phyloP scores from a whole-genome alignment of 2,329 filamentous ascomycete species.

The Penicillium sp. region DNA sequence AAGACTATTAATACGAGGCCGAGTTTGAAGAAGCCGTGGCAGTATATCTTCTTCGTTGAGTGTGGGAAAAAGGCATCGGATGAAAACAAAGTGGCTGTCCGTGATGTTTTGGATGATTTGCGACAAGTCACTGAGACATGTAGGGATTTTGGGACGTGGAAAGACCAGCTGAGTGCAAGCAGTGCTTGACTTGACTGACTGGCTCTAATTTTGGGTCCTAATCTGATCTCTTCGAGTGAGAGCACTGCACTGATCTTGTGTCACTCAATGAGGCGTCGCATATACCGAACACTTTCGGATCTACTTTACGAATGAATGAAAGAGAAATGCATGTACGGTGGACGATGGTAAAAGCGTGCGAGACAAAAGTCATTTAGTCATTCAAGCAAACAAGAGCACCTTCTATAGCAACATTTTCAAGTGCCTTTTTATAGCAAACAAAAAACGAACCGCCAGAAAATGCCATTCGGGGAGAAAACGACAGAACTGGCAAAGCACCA shows the following conservation, averaged over 20 bases:
- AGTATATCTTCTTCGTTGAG: slow-evolving; percentile 94
- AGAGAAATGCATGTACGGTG: neutral
- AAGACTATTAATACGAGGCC: slow-evolving; percentile 88
- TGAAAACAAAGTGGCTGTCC: slow-evolving; percentile 29
- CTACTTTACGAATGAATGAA: slow-evolving; percentile 1
- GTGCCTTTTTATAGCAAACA: slow-evolving; percentile 12
- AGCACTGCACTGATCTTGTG: neutral
- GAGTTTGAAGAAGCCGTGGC: slow-evolving; percentile 69
- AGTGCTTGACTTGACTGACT: neutral
- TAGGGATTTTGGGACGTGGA: slow-evolving; percentile 43
- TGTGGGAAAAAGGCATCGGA: slow-evolving; percentile 58
- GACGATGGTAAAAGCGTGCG: neutral
- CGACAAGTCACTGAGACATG: slow-evolving; percentile 38
- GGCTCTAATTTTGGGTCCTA: no score
- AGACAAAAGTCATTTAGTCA: neutral
- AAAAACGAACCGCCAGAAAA: slow-evolving; percentile 17
- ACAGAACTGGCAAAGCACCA: slow-evolving; percentile 16
- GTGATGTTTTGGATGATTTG: slow-evolving; percentile 34
- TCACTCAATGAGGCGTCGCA: neutral
- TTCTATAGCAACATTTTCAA: slow-evolving; percentile 11
- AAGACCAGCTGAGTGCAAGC: slow-evolving; percentile 28
- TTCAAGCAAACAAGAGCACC: neutral
- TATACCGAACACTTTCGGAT: neutral
- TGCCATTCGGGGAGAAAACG: slow-evolving; percentile 13
- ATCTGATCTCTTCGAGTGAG: neutral